Percentiles rank a stretch among this genome's conserved stretches.
Conservation (phyloP, 768 basidiomycete species). For the Boletus tomentosulus region DNA sequence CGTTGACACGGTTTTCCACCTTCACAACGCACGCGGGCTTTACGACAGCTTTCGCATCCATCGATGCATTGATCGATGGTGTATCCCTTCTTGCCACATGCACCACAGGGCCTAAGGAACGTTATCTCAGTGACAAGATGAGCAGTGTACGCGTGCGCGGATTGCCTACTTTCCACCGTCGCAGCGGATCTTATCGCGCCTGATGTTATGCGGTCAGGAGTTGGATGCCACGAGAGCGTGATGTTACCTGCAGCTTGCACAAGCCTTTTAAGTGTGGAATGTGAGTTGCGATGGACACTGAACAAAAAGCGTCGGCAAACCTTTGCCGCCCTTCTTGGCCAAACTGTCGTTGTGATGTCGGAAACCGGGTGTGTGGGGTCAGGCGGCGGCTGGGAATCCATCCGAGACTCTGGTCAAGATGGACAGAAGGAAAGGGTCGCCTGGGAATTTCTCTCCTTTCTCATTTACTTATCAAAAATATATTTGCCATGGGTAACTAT, state of each 20-base stretch:
- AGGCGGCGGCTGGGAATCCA: conserved; percentile 36
- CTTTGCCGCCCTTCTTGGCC: conserved; percentile 52
- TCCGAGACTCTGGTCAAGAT: conserved; percentile 23
- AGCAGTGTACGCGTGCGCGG: neutral
- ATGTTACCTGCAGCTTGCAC: conserved; percentile 52
- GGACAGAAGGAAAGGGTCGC: conserved; percentile 20
- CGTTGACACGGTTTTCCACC: conserved; percentile 36
- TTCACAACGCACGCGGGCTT: conserved; percentile 43
- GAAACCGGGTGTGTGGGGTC: conserved; percentile 43
- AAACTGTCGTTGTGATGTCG: conserved; percentile 45
- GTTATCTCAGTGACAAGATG: conserved; percentile 1
- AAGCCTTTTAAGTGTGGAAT: conserved; percentile 38
- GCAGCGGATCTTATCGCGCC: conserved; percentile 61
- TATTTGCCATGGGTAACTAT: no score
- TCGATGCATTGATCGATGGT: conserved; percentile 51
- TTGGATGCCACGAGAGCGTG: neutral
- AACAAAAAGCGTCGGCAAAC: conserved; percentile 29
- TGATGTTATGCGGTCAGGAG: conserved; percentile 20
- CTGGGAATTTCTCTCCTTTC: conserved; percentile 31
- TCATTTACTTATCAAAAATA: conserved; percentile 3
- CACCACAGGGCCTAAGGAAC: conserved; percentile 48
- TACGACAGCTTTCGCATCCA: conserved; percentile 58
- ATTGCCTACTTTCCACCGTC: conserved; percentile 45
- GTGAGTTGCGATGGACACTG: conserved; percentile 10
- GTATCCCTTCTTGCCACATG: conserved; percentile 54